Evolutionary conservation across 2,329 filamentous ascomycete genomes (phyloP), one percentile per base, ranked within the genome.

Genomic region (Botryosphaeria dothidea): DNA sequence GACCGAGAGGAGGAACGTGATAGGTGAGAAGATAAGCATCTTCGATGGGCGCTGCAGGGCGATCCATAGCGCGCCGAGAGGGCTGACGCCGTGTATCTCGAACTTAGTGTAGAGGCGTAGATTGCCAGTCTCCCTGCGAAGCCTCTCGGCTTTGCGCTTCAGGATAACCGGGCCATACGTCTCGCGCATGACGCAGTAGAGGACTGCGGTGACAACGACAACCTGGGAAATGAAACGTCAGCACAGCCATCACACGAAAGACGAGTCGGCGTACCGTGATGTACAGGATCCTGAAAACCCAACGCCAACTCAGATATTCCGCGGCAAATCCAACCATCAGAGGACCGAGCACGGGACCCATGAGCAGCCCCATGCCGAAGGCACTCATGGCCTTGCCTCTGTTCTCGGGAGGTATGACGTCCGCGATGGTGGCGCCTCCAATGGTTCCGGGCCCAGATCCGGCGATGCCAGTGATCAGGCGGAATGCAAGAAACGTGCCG

Each of bases 71-170:
- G 46, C 15, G 3, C 27, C 19, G 9, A 51, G 46, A n/a, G 49
- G 25, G 17, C 49, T 48, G 19, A 48, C 23, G 19, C 23, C 31
- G 31, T 23, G 4, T 31, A 9, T 7, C 34, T n/a, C n/a, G 68
- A 67, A 61, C 73, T 74, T 69, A 72, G 71, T 65, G 60, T 87
- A 78, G 58, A 88, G 83, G 66, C 81, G 77, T 48, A 77, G 73
- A 52, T 81, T 79, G 0, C 83, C 85, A 31, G 86, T 84, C 31
- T 81, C 80, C 69, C 83, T 85, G 68, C 87, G 84, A 27, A 91
- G n/a, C 56, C 79, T 80, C 27, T 77, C 77, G 2, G 90, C 90
- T 17, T 87, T 88, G 5, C 71, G 65, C 65, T 78, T 78, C 34
- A 83, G 70, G 17, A 83, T 74, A 0, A 80, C 69, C 0, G 81